Conservation (phyloP, 352 stramenopile genomes). For the Phytophthora idaei region DNA sequence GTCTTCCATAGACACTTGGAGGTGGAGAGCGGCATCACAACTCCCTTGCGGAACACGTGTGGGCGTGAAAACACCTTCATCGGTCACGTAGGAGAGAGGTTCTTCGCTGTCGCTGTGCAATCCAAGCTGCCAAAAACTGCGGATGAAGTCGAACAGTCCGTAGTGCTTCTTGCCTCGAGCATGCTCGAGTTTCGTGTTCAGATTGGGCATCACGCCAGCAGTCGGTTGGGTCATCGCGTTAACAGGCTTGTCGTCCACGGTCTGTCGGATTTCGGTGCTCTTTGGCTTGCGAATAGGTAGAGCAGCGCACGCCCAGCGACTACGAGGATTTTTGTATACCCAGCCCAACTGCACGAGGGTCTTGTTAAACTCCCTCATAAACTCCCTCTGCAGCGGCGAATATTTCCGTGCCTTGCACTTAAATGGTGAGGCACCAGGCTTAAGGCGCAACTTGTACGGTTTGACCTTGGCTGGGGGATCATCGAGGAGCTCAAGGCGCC, state of each 20-base stretch:
- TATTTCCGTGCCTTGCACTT: constrained; percentile 15
- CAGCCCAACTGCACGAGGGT: constrained; percentile 11
- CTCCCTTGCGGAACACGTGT: not conserved
- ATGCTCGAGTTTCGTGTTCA: constrained; percentile 12
- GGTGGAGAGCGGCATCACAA: constrained; percentile 2
- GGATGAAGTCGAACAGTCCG: constrained; percentile 25
- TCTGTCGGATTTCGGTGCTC: not conserved
- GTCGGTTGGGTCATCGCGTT: constrained; percentile 18
- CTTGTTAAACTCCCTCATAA: constrained; percentile 2
- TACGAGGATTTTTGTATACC: constrained; percentile 15
- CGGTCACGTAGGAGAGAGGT: constrained; percentile 27
- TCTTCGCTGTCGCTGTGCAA: constrained; percentile 16
- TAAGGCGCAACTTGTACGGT: constrained; percentile 8
- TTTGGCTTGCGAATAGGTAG: constrained; percentile 1
- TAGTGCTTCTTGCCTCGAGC: constrained; percentile 6
- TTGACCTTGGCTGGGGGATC: constrained; percentile 9
- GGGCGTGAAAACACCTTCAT: not conserved
- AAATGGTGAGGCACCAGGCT: not conserved
- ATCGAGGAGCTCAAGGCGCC: constrained; percentile 7
- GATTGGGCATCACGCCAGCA: constrained; percentile 19
- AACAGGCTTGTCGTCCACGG: constrained; percentile 12
- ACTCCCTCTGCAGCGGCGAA: constrained; percentile 5
- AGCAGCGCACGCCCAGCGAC: constrained; percentile 2
- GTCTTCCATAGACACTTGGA: constrained; percentile 6
- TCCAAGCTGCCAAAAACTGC: constrained; percentile 28